Evolutionary conservation across 164 flowering plant species (phyloP), one percentile per base, ranked within the genome.

Genomic region (Aristolochia fimbriata): DNA sequence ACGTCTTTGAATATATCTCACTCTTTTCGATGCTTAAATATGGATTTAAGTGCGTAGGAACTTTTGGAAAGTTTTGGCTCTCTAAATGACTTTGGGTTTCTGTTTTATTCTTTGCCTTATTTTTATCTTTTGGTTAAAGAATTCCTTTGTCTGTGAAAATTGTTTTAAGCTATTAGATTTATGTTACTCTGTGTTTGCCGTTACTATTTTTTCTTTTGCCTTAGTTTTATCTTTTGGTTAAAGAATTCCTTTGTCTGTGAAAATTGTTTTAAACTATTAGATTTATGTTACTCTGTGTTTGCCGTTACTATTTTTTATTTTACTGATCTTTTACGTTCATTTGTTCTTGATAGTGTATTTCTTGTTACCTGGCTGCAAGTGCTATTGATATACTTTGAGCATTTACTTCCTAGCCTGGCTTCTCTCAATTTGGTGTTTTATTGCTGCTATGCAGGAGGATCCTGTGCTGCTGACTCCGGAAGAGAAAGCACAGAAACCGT

Each of bases 381-480:
- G 8, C 9, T 53, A 33, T 20, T 15, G 17, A 4, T n/a, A 17
- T 31, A n/a, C n/a, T 53, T 53, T 49, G 13, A 52, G 21, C 6
- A 12, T 9, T 14, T 16, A 21, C 30, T 24, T 43, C 30, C 12
- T 9, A 46, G 53, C 27, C 4, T 60, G 37, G 48, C 21, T 50
- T 23, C 53, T 59, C 0, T 24, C 31, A 20, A 43, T n/a, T 31
- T 41, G 60, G 16, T 33, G 25, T 31, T 27, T 43, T 20, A 43
- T 49, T 58, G 21, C 55, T 55, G 16, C 31, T 61, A 11, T 72
- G 74, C 74, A 93, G 98, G 98, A 93, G 75, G 94, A 84, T 70
- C 82, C 96, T 17, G 96, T 93, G 51, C 88, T 93, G 62, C 60
- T 87, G 51, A 77, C 77, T 61, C 96, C 98, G 0, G 97, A 86